Evolutionary conservation across 345 rosid species (phyloP).

Genomic region (Linum trigynum): DNA sequence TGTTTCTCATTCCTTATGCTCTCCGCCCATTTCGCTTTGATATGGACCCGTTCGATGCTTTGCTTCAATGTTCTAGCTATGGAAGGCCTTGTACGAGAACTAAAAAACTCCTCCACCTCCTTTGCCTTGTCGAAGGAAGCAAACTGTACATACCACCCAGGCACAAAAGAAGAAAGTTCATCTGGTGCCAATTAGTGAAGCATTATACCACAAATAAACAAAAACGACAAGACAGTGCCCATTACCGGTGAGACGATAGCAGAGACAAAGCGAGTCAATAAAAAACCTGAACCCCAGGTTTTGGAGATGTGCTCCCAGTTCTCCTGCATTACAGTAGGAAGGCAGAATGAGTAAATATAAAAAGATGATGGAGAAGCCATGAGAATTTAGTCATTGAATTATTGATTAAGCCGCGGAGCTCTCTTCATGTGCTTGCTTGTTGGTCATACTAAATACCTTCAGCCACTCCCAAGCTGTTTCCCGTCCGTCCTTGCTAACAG

Average conservation of each 20-base stretch:
- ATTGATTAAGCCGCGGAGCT: background rate
- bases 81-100: constrained; percentile 44
- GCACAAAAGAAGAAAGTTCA: background rate
- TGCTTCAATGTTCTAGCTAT: constrained; percentile 87
- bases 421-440: background rate
- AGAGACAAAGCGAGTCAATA: constrained; percentile 65
- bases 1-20: constrained; percentile 49
- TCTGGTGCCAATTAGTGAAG: background rate
- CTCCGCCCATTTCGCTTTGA: constrained; percentile 74
- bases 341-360: background rate
- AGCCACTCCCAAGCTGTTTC: constrained; percentile 95
- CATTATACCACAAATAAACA: background rate
- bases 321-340: constrained; percentile 28
- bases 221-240: constrained; percentile 8
- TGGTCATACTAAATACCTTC: constrained; percentile 31
- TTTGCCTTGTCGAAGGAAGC: constrained; percentile 70
- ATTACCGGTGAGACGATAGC: constrained; percentile 70
- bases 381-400: no score
- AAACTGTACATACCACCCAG: constrained; percentile 39
- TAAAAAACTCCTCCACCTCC: constrained; percentile 82
- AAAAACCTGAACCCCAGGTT: constrained; percentile 68
- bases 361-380: background rate
- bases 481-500: constrained; percentile 73
- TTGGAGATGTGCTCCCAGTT: constrained; percentile 66
- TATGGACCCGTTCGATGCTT: constrained; percentile 65